Conservation (phyloP, 306 rosid species). For the Mimosa bimucronata region DNA sequence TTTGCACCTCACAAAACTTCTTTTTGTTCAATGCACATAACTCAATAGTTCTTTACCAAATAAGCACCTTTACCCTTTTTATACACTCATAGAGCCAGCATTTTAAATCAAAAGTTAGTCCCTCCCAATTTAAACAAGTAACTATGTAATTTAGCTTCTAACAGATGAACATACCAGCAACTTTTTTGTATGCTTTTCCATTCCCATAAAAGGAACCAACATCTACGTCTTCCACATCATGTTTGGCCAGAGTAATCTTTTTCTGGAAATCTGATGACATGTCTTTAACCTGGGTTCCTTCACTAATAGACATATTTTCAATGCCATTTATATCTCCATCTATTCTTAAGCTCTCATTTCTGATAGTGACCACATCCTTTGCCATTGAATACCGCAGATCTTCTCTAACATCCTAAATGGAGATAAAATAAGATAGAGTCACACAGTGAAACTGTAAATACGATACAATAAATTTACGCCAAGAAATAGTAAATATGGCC, state of each 20-base stretch:
- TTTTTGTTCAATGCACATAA: too few relatives aligned
- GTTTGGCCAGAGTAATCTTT: conserved; percentile 74
- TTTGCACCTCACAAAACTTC: too few relatives aligned
- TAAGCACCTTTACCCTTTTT: too few relatives aligned
- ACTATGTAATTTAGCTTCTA: neutral
- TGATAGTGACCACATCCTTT: conserved; percentile 72
- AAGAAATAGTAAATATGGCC: conserved; percentile 33
- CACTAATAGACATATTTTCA: conserved; percentile 38
- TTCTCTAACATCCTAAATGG: conserved; percentile 78
- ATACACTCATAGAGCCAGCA: neutral
- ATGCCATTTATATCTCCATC: conserved; percentile 44
- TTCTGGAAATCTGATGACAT: conserved; percentile 86
- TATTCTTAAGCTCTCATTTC: conserved; percentile 75
- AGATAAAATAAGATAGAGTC: conserved; percentile 19
- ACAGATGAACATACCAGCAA: conserved; percentile 56
- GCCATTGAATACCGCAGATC: conserved; percentile 88
- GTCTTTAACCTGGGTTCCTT: conserved; percentile 53
- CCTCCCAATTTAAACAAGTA: neutral
- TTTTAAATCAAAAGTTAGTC: neutral
- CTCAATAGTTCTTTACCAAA: too few relatives aligned
- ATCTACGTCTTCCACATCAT: conserved; percentile 53
- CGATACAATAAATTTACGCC: conserved; percentile 23
- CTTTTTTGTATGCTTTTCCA: conserved; percentile 60
- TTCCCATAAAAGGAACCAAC: conserved; percentile 49
- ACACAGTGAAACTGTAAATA: conserved; percentile 32